Conservation (phyloP, 2,329 filamentous ascomycete genomes). For the Fusarium staphyleae region DNA sequence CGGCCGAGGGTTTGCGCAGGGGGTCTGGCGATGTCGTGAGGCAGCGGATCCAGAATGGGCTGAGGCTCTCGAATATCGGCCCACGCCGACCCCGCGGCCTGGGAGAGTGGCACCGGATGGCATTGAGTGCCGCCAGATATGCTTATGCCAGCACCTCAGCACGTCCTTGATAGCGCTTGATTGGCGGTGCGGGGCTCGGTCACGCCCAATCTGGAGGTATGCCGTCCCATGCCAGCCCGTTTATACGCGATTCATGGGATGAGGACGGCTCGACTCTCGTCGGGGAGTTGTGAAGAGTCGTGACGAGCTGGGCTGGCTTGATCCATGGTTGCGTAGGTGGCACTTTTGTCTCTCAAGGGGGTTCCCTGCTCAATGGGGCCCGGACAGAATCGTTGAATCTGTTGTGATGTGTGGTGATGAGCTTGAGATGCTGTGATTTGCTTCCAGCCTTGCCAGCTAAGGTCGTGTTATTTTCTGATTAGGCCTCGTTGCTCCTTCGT, state of each 20-base stretch:
- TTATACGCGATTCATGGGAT: slow-evolving; percentile 15
- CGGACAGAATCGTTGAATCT: slow-evolving; percentile 19
- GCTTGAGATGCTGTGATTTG: slow-evolving; percentile 8
- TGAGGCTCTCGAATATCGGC: slow-evolving; percentile 48
- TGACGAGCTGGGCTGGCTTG: slow-evolving; percentile 15
- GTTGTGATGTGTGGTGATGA: slow-evolving; percentile 16
- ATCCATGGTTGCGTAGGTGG: slow-evolving; percentile 16
- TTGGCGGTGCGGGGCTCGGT: slow-evolving; percentile 20
- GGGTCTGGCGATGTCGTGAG: slow-evolving; percentile 47
- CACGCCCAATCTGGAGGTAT: slow-evolving; percentile 25
- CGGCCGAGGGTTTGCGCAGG: slow-evolving; percentile 39
- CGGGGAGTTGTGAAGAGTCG: background rate
- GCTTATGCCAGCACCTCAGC: slow-evolving; percentile 37
- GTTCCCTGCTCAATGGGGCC: slow-evolving; percentile 15
- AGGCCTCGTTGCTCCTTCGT: slow-evolving; percentile 10
- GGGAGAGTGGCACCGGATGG: slow-evolving; percentile 13
- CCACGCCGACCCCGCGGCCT: slow-evolving; percentile 45
- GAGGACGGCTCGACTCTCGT: slow-evolving; percentile 5
- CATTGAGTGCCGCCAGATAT: slow-evolving; percentile 40
- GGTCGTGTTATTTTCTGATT: slow-evolving; percentile 24
- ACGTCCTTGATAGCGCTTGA: slow-evolving; percentile 11
- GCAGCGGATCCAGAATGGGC: slow-evolving; percentile 47
- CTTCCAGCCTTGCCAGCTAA: slow-evolving; percentile 15
- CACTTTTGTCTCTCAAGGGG: slow-evolving; percentile 16
- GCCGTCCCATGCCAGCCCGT: slow-evolving; percentile 14